Evolutionary conservation across 805 yeast genomes (phyloP).

Genomic region (Wickerhamomyces rabaulensis): DNA sequence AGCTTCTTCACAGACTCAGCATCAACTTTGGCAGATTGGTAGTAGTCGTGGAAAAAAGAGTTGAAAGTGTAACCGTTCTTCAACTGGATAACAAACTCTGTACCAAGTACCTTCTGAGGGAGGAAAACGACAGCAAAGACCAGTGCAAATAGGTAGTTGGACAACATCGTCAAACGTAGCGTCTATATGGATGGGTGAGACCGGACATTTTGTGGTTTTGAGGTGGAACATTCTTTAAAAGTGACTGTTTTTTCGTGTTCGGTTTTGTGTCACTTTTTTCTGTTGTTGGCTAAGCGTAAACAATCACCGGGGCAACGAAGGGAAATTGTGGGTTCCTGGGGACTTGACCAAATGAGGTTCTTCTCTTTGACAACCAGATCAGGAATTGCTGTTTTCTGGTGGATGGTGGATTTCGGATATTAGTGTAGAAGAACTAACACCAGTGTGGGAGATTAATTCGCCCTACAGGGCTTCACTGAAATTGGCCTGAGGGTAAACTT

Average conservation of each 20-base stretch:
- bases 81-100: conserved; percentile 25
- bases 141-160: neutral
- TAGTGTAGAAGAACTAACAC: too few species aligned
- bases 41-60: conserved; percentile 13
- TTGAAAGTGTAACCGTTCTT: conserved; percentile 16
- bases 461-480: too few species aligned
- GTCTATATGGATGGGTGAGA: neutral
- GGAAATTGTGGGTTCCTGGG: too few species aligned
- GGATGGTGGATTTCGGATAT: too few species aligned
- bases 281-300: too few species aligned
- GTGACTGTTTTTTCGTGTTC: too few species aligned
- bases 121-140: neutral
- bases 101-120: conserved; percentile 6
- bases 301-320: too few species aligned
- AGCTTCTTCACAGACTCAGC: conserved; percentile 10
- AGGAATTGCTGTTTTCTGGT: too few species aligned
- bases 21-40: conserved; percentile 6
- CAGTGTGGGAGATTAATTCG: too few species aligned
- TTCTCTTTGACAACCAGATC: too few species aligned
- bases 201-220: neutral
- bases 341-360: too few species aligned
- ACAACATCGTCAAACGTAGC: neutral
- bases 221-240: too few species aligned
- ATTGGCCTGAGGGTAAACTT: neutral
- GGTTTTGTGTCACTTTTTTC: neutral